Evolutionary conservation across 305 asterid species (phyloP).

Genomic region (Rubia tinctorum): DNA sequence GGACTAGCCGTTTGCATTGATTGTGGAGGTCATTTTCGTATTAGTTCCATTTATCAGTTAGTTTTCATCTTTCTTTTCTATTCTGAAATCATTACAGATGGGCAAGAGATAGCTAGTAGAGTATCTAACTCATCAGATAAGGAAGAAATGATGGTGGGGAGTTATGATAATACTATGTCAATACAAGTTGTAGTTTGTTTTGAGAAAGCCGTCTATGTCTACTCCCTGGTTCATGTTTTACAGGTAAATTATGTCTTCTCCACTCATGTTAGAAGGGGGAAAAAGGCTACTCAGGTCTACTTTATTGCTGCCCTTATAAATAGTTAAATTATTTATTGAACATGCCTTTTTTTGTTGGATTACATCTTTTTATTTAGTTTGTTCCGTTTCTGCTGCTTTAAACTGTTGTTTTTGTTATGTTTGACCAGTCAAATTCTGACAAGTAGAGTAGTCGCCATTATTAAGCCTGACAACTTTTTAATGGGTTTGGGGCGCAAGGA

Average conservation of each 20-base stretch:
- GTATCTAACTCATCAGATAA: constrained; percentile 37
- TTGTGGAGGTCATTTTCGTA: neutral
- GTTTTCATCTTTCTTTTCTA: constrained; percentile 5
- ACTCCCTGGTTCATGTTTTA: constrained; percentile 63
- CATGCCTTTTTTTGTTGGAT: no score
- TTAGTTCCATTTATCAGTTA: neutral
- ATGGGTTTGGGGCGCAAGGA: constrained; percentile 99
- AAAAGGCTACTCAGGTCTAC: no score
- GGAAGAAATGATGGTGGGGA: constrained; percentile 33
- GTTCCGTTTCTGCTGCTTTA: no score
- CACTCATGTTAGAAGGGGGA: no score
- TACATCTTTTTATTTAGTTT: no score
- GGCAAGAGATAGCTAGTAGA: constrained; percentile 29
- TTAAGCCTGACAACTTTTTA: constrained; percentile 95
- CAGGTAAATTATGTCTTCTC: constrained; percentile 49
- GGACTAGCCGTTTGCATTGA: no score
- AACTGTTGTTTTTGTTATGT: no score
- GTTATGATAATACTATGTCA: constrained; percentile 33
- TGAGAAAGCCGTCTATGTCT: constrained; percentile 76
- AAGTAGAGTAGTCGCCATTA: no score
- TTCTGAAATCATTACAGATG: constrained; percentile 32
- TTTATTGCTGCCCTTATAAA: no score
- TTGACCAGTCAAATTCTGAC: no score
- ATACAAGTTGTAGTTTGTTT: constrained; percentile 66
- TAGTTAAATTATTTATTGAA: no score